A percentile compares a stretch with the other conserved stretches of the same genome.
These are phyloP conservation scores for Calocybe gangraenosa DNA, from an alignment of 768 basidiomycete genomes.

Conservation along the genomic window DNA sequence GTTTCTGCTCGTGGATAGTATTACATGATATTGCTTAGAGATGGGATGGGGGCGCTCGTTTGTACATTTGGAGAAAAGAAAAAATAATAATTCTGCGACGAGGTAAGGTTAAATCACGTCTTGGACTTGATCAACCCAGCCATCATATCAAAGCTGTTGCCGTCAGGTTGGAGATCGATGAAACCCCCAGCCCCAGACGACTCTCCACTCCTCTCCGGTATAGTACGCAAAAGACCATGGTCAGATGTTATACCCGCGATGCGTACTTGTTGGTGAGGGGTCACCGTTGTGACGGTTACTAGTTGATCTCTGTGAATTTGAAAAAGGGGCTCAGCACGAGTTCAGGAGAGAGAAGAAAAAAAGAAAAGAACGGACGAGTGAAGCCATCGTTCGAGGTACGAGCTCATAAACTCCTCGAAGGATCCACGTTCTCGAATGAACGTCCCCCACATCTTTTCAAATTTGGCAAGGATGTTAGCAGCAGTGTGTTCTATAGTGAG, in stretches of 20 bases:
- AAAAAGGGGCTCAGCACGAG: constrained; percentile 1
- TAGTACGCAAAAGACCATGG: constrained; percentile 81
- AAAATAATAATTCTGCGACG: too few species aligned
- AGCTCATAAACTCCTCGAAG: constrained; percentile 77
- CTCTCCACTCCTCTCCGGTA: constrained; percentile 48
- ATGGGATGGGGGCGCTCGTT: too few species aligned
- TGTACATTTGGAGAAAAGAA: too few species aligned
- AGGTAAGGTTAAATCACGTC: too few species aligned
- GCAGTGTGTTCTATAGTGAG: constrained; percentile 73
- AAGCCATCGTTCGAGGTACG: constrained; percentile 82
- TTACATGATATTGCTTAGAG: too few species aligned
- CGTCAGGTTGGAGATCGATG: constrained; percentile 94
- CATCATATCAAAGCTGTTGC: constrained; percentile 97
- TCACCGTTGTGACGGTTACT: constrained; percentile 76
- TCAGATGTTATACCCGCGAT: constrained; percentile 86
- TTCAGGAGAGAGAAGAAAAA: background rate
- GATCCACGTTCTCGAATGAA: constrained; percentile 66
- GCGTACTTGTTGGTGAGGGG: constrained; percentile 64
- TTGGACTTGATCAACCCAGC: constrained; percentile 72
- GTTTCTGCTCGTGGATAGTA: too few species aligned
- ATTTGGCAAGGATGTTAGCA: constrained; percentile 69
- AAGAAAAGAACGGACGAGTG: constrained; percentile 68
- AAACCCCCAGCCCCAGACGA: constrained; percentile 36
- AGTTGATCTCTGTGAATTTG: constrained; percentile 63
- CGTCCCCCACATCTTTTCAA: constrained; percentile 72